These are phyloP conservation scores for Penicillium silybi DNA, from an alignment of 495 filamentous ascomycete genomes.

Conservation along the genomic window DNA sequence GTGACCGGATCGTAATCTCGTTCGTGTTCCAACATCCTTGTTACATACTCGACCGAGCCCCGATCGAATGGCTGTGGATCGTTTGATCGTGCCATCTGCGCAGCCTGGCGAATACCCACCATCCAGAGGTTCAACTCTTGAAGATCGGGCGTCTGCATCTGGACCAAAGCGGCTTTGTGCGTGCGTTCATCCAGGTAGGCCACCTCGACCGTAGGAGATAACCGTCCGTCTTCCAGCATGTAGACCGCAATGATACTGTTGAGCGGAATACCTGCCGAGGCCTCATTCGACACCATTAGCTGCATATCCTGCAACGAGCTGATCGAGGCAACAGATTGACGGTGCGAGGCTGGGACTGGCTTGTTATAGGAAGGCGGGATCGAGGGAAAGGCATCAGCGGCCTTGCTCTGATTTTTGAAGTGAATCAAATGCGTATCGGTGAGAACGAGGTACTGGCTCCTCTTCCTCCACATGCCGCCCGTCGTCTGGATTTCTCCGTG, in stretches of 20 bases:
- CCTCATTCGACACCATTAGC: conserved; percentile 46
- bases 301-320: conserved; percentile 62
- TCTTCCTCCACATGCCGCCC: conserved; percentile 75
- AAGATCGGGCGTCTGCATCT: conserved; percentile 68
- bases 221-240: conserved; percentile 71
- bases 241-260: conserved; percentile 74
- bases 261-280: conserved; percentile 56
- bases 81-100: conserved; percentile 51
- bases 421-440: conserved; percentile 79
- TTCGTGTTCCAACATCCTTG: conserved; percentile 61
- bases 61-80: conserved; percentile 54
- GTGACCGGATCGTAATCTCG: conserved; percentile 65
- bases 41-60: conserved; percentile 60
- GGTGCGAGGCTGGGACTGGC: conserved; percentile 35
- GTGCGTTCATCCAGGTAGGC: conserved; percentile 70
- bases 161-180: conserved; percentile 54
- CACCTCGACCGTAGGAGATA: conserved; percentile 78
- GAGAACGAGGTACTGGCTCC: conserved; percentile 86
- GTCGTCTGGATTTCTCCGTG: conserved; percentile 79
- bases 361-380: conserved; percentile 43
- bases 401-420: conserved; percentile 70
- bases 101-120: conserved; percentile 58
- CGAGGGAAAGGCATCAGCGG: conserved; percentile 60
- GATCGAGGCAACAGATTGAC: conserved; percentile 55
- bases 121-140: conserved; percentile 75